Percentiles rank a stretch among this genome's conserved stretches.
Evolutionary conservation across 208 protist species (phyloP).

Genomic region (Blechomonas ayalai): DNA sequence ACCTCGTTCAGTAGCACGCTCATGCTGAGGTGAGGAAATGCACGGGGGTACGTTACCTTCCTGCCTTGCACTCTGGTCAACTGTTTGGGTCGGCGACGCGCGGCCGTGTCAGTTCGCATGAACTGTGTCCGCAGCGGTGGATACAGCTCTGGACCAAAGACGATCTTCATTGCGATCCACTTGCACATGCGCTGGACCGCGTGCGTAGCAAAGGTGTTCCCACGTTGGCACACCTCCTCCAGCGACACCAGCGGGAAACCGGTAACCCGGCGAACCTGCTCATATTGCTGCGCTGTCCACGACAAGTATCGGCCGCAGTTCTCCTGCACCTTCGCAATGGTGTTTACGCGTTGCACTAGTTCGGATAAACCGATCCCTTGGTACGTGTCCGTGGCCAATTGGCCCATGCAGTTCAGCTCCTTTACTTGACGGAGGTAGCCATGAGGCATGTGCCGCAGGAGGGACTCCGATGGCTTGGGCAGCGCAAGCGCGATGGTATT

Average conservation of each 20-base stretch:
- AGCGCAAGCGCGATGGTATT: too few species aligned
- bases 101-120: conserved; percentile 4
- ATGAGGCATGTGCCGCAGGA: too few species aligned
- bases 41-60: background rate
- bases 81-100: background rate
- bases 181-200: background rate
- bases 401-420: too few species aligned
- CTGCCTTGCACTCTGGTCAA: background rate
- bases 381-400: too few species aligned
- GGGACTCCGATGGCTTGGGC: too few species aligned
- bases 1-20: background rate
- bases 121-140: conserved; percentile 2
- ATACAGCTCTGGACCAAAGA: background rate
- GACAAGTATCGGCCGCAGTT: conserved; percentile 1
- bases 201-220: conserved; percentile 3
- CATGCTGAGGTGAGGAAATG: conserved; percentile 9
- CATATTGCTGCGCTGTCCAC: conserved; percentile 10
- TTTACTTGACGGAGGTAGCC: too few species aligned
- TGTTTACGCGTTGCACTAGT: conserved; percentile 15
- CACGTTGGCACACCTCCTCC: conserved; percentile 3
- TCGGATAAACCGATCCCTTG: too few species aligned
- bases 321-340: conserved; percentile 8
- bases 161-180: conserved; percentile 2
- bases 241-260: conserved; percentile 17
- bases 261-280: conserved; percentile 24